Evolutionary conservation across 140 eudicot genomes (phyloP), one percentile per base, ranked within the genome.

Genomic region (Oenanthe javanica): DNA sequence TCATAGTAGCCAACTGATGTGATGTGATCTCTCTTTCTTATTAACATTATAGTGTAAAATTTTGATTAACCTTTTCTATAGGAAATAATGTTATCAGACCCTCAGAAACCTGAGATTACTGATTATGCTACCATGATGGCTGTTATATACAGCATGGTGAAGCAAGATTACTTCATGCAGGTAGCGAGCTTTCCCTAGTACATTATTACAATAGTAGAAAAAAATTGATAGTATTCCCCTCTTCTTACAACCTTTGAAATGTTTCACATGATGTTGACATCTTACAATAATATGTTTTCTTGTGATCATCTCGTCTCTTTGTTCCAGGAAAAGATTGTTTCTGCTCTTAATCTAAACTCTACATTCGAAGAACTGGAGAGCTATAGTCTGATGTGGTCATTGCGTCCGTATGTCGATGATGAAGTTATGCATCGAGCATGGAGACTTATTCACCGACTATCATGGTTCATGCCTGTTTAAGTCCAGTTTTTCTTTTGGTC

Each of bases 371-470:
- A 92, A 86, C 75, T 95, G 72, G 97, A 87, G 82, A 88, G 90
- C 78, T 95, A 95, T 79, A 86, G 87, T 82, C 83, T 85, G 79
- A 95, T 95, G 98, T 95, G 99, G 99, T 90, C 97, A 0, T 75
- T 95, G 70, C 90, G 96, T 66, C 97, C 98, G 2, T 94, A 79
- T 80, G 80, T 95, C 59, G 82, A 93, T 31, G 90, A 95, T 67
- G 97, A 88, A 43, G 82, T 91, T 66, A 80, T 92, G 90, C 89
- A 64, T 61, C 85, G 83, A 86, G 99, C 96, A 81, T 87, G 97
- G 97, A 84, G 79, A 63, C 83, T 84, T 76, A 25, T 91, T 79
- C 83, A 83, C 11, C 88, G 84, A 82, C 69, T 66, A 21, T 25
- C 40, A 36, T 36, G 40, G 0, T 36, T 36, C 40, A 63, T 64